A percentile compares a stretch with the other conserved stretches of the same genome.
Conservation (phyloP, 495 filamentous ascomycete genomes). For the Trichocladium uniseriatum region DNA sequence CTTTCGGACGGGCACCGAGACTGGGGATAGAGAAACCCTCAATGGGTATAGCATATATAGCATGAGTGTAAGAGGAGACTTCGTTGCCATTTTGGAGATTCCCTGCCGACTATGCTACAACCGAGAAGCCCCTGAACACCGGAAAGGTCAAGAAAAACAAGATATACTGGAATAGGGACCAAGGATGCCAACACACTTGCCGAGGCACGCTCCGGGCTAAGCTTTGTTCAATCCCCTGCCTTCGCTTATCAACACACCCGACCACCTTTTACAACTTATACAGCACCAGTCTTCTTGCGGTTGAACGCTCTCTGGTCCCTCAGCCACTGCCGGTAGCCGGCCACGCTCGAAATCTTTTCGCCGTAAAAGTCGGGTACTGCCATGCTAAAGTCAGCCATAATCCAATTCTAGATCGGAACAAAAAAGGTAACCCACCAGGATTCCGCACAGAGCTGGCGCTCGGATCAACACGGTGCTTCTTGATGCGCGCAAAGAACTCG, state of each 20-base stretch:
- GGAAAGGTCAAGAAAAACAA: background rate
- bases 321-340: constrained; percentile 85
- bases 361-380: constrained; percentile 61
- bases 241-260: constrained; percentile 3
- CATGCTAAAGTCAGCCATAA: constrained; percentile 7
- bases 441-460: constrained; percentile 44
- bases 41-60: no score
- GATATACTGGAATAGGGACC: background rate
- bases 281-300: constrained; percentile 61
- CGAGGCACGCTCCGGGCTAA: background rate
- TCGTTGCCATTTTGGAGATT: constrained; percentile 1
- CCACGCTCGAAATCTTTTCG: constrained; percentile 91
- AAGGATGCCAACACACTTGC: background rate
- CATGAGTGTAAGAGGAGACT: constrained; percentile 5
- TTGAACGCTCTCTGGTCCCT: constrained; percentile 98
- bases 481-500: constrained; percentile 81
- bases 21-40: no score
- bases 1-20: no score
- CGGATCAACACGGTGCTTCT: constrained; percentile 83
- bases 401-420: background rate
- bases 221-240: background rate
- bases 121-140: constrained; percentile 3
- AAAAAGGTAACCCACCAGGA: constrained; percentile 39
- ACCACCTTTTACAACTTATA: constrained; percentile 18
- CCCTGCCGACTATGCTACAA: constrained; percentile 5